phyloP scores from a whole-genome alignment of 1,284 basidiomycete genomes.

The Cryptococcus sp. region DNA sequence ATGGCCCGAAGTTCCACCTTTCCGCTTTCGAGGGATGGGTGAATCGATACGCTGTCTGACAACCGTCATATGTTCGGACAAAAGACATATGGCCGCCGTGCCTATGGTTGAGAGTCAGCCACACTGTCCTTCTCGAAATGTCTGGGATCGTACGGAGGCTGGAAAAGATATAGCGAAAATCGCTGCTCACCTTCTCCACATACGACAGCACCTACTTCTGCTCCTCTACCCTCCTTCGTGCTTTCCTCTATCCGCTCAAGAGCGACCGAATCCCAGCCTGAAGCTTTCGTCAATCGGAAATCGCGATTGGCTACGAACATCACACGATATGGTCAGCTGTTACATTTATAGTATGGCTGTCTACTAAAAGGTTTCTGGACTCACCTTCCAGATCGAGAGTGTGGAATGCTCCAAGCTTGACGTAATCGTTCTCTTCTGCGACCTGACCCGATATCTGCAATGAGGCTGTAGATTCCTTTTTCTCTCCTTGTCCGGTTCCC shows the following conservation, averaged over 20 bases:
- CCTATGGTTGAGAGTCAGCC: slow-evolving; percentile 55
- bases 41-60: slow-evolving; percentile 89
- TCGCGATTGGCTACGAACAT: slow-evolving; percentile 67
- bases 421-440: slow-evolving; percentile 84
- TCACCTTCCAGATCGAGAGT: slow-evolving; percentile 83
- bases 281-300: slow-evolving; percentile 82
- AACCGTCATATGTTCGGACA: slow-evolving; percentile 96
- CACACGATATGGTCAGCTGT: background rate
- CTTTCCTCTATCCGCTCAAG: slow-evolving; percentile 80
- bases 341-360: background rate
- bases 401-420: slow-evolving; percentile 92
- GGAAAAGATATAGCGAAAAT: background rate
- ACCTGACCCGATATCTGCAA: slow-evolving; percentile 89
- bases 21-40: slow-evolving; percentile 86
- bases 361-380: slow-evolving; percentile 1
- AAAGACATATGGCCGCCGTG: slow-evolving; percentile 86
- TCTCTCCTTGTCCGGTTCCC: slow-evolving; percentile 53
- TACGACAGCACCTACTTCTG: slow-evolving; percentile 94
- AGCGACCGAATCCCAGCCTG: slow-evolving; percentile 88
- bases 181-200: slow-evolving; percentile 74
- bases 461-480: slow-evolving; percentile 58
- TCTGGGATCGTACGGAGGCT: background rate
- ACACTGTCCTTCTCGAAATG: background rate
- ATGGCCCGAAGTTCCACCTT: slow-evolving; percentile 74
- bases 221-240: slow-evolving; percentile 86